Evolutionary conservation across 768 basidiomycete species (phyloP).

Genomic region (Termitomyces sp.): DNA sequence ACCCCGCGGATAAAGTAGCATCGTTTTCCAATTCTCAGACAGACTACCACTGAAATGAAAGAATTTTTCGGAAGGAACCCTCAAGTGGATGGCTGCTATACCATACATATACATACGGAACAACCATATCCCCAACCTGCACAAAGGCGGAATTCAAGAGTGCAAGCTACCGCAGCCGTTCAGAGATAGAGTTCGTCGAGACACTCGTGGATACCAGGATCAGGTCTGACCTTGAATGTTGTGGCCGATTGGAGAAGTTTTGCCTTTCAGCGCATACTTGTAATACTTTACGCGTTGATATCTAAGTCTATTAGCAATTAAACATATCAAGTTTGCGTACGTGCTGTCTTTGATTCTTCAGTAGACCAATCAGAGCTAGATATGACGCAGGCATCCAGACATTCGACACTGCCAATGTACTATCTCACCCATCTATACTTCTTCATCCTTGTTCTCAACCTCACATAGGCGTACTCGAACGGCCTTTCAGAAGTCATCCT

Average conservation of each 20-base stretch:
- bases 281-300: too few relatives aligned
- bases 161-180: slow-evolving; percentile 5
- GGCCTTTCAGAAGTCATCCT: slow-evolving; percentile 61
- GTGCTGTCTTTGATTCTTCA: too few relatives aligned
- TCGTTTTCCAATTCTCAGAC: background rate
- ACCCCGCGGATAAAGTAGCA: slow-evolving; percentile 3
- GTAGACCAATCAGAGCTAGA: too few relatives aligned
- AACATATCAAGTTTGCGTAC: slow-evolving; percentile 31
- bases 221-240: too few relatives aligned
- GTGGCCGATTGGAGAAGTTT: background rate
- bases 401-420: too few relatives aligned
- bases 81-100: background rate
- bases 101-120: background rate
- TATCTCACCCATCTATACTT: too few relatives aligned
- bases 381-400: too few relatives aligned
- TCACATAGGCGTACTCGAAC: slow-evolving; percentile 52
- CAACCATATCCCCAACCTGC: background rate
- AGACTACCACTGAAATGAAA: background rate
- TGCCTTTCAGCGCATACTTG: background rate
- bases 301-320: too few relatives aligned
- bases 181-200: background rate
- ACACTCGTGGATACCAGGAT: background rate
- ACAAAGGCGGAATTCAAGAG: slow-evolving; percentile 1
- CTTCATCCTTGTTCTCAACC: too few relatives aligned
- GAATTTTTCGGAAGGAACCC: background rate